These are phyloP conservation scores for Candida arabinofermentans DNA, from an alignment of 805 yeast genomes.

Conservation along the genomic window DNA sequence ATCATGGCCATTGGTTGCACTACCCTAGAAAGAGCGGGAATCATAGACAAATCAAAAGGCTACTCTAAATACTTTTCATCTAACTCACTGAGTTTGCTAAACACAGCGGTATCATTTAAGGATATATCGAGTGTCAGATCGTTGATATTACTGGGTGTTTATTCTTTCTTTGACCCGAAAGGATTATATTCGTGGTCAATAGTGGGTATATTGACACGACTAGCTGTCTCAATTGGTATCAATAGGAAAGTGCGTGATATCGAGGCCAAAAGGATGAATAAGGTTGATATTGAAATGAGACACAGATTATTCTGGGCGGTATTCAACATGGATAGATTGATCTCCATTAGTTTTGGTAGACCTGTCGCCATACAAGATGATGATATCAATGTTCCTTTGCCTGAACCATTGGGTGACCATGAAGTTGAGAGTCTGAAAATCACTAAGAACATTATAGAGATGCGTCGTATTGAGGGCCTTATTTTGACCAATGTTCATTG, in stretches of 20 bases:
- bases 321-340: conserved; percentile 25
- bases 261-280: conserved; percentile 28
- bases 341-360: conserved; percentile 25
- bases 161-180: conserved; percentile 46
- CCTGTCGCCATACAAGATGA: conserved; percentile 27
- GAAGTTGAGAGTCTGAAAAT: conserved; percentile 39
- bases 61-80: conserved; percentile 38
- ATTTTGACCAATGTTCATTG: conserved; percentile 45
- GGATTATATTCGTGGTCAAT: conserved; percentile 51
- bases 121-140: conserved; percentile 39
- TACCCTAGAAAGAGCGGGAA: conserved; percentile 39
- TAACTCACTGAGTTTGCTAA: conserved; percentile 38
- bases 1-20: conserved; percentile 54
- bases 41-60: conserved; percentile 33
- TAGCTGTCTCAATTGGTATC: conserved; percentile 42
- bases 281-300: conserved; percentile 38
- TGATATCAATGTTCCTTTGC: conserved; percentile 28
- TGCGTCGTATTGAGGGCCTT: conserved; percentile 44
- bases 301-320: conserved; percentile 34
- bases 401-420: conserved; percentile 35
- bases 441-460: conserved; percentile 37
- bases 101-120: conserved; percentile 36
- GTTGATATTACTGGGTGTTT: conserved; percentile 42
- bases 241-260: conserved; percentile 34
- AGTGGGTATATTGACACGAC: conserved; percentile 43